A percentile compares a stretch with the other conserved stretches of the same genome.
These are phyloP conservation scores for Penicillium turbatum DNA, from an alignment of 495 filamentous ascomycete genomes.

Conservation along the genomic window DNA sequence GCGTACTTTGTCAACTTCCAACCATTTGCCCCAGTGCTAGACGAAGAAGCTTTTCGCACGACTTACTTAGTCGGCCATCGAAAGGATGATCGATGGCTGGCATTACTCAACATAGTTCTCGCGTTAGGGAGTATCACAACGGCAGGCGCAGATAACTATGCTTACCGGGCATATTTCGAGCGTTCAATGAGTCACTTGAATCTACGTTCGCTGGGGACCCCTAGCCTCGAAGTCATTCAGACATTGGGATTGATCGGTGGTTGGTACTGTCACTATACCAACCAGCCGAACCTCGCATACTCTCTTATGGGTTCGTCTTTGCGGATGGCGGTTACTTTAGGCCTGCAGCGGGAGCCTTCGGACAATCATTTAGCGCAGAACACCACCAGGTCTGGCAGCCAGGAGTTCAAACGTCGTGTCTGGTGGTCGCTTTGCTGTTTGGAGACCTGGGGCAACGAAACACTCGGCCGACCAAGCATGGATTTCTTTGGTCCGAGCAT, in stretches of 20 bases:
- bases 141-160: constrained; percentile 63
- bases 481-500: constrained; percentile 65
- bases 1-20: constrained; percentile 69
- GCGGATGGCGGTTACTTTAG: constrained; percentile 34
- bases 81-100: constrained; percentile 62
- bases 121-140: constrained; percentile 66
- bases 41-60: constrained; percentile 62
- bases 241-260: constrained; percentile 67
- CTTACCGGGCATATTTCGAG: constrained; percentile 65
- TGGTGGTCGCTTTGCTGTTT: constrained; percentile 73
- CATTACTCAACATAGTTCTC: constrained; percentile 68
- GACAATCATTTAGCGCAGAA: constrained; percentile 8
- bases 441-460: constrained; percentile 70
- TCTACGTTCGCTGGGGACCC: constrained; percentile 54
- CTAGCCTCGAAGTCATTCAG: constrained; percentile 66
- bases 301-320: constrained; percentile 40
- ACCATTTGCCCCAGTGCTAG: constrained; percentile 63
- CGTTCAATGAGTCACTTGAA: constrained; percentile 61
- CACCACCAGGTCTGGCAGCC: constrained; percentile 29
- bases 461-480: constrained; percentile 66
- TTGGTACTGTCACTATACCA: constrained; percentile 76
- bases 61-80: constrained; percentile 47
- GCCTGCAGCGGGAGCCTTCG: constrained; percentile 16
- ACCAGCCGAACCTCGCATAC: constrained; percentile 68
- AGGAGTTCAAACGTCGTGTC: constrained; percentile 58